Evolutionary conservation across 345 rosid species (phyloP).

Genomic region (Arabidopsis thaliana): TAIR10.1 NC_003070.9:2378501-2379000

Average conservation of each 20-base stretch:
- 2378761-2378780: neutral
- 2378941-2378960: neutral
- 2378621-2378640: neutral
- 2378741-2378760: neutral
- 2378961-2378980: neutral
- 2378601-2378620: neutral
- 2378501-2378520: neutral
- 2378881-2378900: neutral
- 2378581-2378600: neutral
- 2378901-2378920: neutral
- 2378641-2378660: neutral
- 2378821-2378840: neutral
- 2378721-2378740: neutral
- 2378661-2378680: neutral
- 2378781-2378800: neutral
- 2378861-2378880: neutral
- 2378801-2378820: neutral
- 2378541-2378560: slow-evolving; percentile 4
- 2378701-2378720: neutral
- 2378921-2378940: neutral
- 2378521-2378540: neutral
- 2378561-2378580: slow-evolving; percentile 12
- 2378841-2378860: neutral
- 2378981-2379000: neutral
- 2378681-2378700: neutral